Evolutionary conservation across 768 basidiomycete genomes (phyloP).

Genomic region (Podaxis rugospora): DNA sequence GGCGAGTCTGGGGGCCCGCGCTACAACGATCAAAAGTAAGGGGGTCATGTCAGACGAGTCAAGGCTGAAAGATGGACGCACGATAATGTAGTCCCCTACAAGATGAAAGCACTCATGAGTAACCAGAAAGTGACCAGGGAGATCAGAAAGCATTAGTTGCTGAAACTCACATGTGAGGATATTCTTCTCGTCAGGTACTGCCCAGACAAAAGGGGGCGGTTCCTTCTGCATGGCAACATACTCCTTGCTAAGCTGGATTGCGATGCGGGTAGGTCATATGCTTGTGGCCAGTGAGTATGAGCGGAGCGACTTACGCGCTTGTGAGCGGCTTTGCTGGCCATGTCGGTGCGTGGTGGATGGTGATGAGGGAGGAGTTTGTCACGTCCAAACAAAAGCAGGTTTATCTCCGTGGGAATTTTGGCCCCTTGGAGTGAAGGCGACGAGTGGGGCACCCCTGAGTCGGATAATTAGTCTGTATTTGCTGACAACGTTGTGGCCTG

Average conservation of each 20-base stretch:
- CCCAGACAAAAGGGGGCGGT: conserved; percentile 96
- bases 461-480: not conserved
- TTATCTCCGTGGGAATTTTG: not conserved
- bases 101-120: not conserved
- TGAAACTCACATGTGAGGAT: conserved; percentile 80
- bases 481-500: not conserved
- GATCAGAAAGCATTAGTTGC: not conserved
- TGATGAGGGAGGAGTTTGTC: conserved; percentile 19
- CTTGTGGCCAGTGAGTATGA: conserved; percentile 2
- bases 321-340: conserved; percentile 85
- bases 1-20: conserved; percentile 94
- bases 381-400: not conserved
- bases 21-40: conserved; percentile 32
- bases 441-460: not conserved
- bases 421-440: not conserved
- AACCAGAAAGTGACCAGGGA: not conserved
- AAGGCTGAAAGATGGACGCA: conserved; percentile 30
- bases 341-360: conserved; percentile 23
- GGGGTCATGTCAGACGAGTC: conserved; percentile 9
- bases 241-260: conserved; percentile 72
- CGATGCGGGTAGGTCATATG: not conserved
- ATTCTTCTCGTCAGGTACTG: conserved; percentile 95
- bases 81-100: conserved; percentile 93
- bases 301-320: conserved; percentile 56
- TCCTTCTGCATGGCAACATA: conserved; percentile 88